Base-by-base conservation (phyloP, 768 basidiomycete species). In the Russula olivacea region DNA sequence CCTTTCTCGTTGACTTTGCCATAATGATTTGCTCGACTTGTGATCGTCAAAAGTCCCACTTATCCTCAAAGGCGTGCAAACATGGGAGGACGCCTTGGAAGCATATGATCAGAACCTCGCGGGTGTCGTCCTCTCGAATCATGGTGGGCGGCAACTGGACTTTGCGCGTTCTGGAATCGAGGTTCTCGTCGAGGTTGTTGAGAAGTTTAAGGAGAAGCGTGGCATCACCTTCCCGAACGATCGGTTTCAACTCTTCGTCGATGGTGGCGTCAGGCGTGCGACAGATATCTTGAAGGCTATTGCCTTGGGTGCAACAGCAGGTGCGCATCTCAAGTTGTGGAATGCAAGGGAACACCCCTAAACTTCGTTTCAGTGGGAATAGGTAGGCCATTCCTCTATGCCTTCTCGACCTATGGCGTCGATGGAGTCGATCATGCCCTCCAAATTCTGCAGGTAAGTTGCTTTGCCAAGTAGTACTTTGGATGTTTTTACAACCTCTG, bases 211-310 rank as follows among this genome's bases (percentile, higher is more conserved):
- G 64, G 80, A 73, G 64, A 79, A 79, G 60, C 81, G 88, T 15
- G 85, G 88, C 1, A 74, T 91, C 43, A 77, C 78, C 12, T 91
- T 91, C 74, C 89, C 91, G 2, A 90, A 91, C 56, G 80, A 83
- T 56, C 81, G 79, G 58, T 91, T 98, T 77, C 86, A 93, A 70
- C 77, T 99, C 38, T 93, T 89, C 69, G 82, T 93, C 14, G 96
- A 99, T 70, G 96, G 96, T n/a, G 97, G 96, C 59, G 92, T 98
- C 9, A 81, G 94, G 54, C 79, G 94, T 41, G 93, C 94, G 1
- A 92, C 88, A 12, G 93, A 96, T 72, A 87, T 94, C 2, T 76
- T 96, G 61, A 95, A 96, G 71, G 93, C 92, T 2, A 71, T 94
- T 54, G 92, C 92, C 0, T 77, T 95, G 15, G 93, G 93, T 21